Evolutionary conservation across 768 basidiomycete genomes (phyloP).

Genomic region (Epithele typhae): DNA sequence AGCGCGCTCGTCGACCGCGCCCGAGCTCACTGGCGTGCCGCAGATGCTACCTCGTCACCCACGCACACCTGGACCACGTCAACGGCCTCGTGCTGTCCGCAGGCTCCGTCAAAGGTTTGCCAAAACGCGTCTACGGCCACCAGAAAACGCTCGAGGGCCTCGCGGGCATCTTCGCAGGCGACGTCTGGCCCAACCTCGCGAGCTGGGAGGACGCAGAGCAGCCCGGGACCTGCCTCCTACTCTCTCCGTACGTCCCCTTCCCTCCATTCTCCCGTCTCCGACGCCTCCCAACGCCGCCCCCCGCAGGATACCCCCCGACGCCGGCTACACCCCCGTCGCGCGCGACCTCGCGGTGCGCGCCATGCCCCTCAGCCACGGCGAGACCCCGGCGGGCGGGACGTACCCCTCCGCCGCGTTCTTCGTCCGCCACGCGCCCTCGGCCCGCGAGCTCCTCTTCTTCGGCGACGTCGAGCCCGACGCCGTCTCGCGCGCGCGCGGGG

Average conservation of each 20-base stretch:
- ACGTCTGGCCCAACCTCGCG: constrained; percentile 84
- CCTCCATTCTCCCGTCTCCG: neutral
- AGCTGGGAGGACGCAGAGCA: constrained; percentile 64
- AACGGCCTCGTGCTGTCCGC: constrained; percentile 79
- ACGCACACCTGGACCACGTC: constrained; percentile 90
- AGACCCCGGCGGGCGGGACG: constrained; percentile 29
- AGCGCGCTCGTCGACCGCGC: neutral
- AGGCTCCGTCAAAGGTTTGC: constrained; percentile 60
- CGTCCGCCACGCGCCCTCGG: constrained; percentile 58
- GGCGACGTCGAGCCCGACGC: constrained; percentile 92
- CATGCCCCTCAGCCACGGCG: constrained; percentile 74
- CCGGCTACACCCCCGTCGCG: constrained; percentile 47
- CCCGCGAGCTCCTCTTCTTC: constrained; percentile 83
- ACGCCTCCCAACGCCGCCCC: constrained; percentile 4
- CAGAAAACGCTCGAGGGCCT: constrained; percentile 62
- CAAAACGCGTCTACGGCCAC: constrained; percentile 61
- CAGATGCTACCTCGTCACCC: constrained; percentile 83
- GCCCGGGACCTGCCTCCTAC: constrained; percentile 59
- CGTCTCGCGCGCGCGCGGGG: constrained; percentile 43
- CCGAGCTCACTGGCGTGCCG: neutral
- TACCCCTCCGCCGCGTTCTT: constrained; percentile 88
- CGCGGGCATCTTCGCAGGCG: constrained; percentile 68
- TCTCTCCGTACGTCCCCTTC: constrained; percentile 49
- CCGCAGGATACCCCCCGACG: constrained; percentile 47
- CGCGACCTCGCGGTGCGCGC: constrained; percentile 57